A percentile compares a stretch with the other conserved stretches of the same genome.
Conservation (phyloP, 2,329 filamentous ascomycete species). For the Boeremia lycopersici region DNA sequence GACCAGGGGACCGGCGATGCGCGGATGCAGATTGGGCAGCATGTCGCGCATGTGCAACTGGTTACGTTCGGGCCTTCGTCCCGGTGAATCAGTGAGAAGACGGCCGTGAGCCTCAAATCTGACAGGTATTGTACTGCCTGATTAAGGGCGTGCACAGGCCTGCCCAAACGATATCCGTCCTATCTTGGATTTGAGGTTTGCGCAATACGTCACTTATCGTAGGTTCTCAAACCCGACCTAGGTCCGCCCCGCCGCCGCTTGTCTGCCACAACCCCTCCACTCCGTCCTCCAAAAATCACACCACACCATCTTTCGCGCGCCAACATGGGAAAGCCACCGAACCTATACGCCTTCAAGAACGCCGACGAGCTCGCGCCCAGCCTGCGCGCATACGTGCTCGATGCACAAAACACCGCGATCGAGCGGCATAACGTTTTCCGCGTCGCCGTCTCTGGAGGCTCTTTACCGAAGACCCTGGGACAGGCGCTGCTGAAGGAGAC, state of each 20-base stretch:
- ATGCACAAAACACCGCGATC: constrained; percentile 79
- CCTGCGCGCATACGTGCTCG: constrained; percentile 81
- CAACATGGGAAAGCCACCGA: constrained; percentile 53
- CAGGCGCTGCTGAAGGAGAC: constrained; percentile 74
- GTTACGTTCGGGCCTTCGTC: constrained; percentile 1
- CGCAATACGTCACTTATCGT: constrained; percentile 19
- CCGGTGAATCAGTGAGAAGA: constrained; percentile 2
- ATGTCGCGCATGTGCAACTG: not conserved
- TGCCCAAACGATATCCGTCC: not conserved
- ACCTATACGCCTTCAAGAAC: constrained; percentile 80
- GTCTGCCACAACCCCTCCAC: constrained; percentile 15
- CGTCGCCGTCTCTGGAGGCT: constrained; percentile 91
- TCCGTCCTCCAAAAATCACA: constrained; percentile 7
- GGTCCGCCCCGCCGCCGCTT: constrained; percentile 6
- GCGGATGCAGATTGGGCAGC: constrained; percentile 4
- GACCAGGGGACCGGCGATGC: constrained; percentile 1
- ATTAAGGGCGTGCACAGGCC: constrained; percentile 7
- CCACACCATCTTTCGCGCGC: constrained; percentile 14
- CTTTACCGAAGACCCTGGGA: constrained; percentile 85
- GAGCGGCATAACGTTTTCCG: constrained; percentile 85
- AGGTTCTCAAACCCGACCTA: constrained; percentile 8
- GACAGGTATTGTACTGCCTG: constrained; percentile 1
- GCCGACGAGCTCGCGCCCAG: constrained; percentile 73
- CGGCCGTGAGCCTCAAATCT: constrained; percentile 1
- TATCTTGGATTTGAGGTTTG: constrained; percentile 1